Conservation (phyloP, 148 eudicot species). For the Gaultheria prostrata region DNA sequence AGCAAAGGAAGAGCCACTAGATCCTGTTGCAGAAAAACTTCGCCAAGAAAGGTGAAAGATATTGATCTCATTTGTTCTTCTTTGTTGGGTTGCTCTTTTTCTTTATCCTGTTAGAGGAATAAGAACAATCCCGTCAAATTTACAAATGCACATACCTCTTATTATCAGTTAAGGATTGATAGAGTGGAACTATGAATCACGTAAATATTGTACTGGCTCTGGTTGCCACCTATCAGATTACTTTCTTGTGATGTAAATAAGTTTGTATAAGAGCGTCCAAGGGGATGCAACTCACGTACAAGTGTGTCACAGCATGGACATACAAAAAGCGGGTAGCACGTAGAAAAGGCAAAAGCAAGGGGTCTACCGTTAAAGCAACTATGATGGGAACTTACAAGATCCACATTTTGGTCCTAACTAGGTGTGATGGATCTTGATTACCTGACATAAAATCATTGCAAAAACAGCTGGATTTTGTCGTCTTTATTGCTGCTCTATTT, state of each 20-base stretch:
- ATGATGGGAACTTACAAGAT: no score
- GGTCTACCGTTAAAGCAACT: background rate
- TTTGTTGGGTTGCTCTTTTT: background rate
- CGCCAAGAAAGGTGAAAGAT: conserved; percentile 46
- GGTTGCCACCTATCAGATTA: background rate
- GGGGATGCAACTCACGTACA: background rate
- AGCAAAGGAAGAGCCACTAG: conserved; percentile 35
- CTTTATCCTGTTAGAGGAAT: background rate
- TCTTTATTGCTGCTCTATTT: background rate
- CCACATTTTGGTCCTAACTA: background rate
- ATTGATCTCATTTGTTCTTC: background rate
- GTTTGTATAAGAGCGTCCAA: background rate
- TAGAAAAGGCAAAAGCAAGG: background rate
- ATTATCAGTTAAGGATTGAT: background rate
- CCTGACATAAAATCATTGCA: background rate
- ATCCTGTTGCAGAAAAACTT: conserved; percentile 53
- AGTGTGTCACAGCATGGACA: background rate
- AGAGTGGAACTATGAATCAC: background rate
- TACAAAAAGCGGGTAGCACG: background rate
- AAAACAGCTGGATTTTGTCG: background rate
- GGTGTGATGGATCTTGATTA: background rate
- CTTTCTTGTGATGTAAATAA: background rate
- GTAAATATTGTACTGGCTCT: background rate
- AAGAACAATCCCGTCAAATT: background rate
- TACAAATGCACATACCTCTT: background rate